These are phyloP conservation scores for Psilocybe cyanescens DNA, from an alignment of 768 basidiomycete species.

Conservation along the genomic window DNA sequence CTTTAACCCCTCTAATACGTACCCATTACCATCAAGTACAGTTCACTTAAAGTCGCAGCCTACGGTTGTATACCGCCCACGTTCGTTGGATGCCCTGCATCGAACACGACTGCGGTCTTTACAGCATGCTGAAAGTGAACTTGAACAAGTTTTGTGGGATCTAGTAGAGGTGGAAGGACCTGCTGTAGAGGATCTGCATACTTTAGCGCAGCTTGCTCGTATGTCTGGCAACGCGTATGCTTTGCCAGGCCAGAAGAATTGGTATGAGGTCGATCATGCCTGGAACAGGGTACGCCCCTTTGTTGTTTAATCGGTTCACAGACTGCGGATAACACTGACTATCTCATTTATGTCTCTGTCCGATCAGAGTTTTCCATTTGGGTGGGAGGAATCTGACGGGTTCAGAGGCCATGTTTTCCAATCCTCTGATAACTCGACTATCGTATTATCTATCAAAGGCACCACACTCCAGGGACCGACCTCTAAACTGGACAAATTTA, in stretches of 20 bases:
- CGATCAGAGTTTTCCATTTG: conserved; percentile 75
- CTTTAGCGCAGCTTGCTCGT: conserved; percentile 79
- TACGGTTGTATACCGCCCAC: conserved; percentile 65
- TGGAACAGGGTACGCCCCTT: conserved; percentile 62
- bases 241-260: conserved; percentile 66
- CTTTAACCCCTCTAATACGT: conserved; percentile 20
- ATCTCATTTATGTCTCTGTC: conserved; percentile 6
- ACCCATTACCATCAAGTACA: conserved; percentile 15
- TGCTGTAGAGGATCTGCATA: conserved; percentile 78
- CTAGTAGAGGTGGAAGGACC: conserved; percentile 68
- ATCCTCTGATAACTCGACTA: conserved; percentile 76
- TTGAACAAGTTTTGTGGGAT: conserved; percentile 67
- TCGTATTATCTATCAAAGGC: conserved; percentile 87
- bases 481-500: conserved; percentile 89
- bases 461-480: conserved; percentile 88
- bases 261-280: conserved; percentile 78
- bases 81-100: conserved; percentile 52
- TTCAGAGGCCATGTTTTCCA: conserved; percentile 92
- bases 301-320: background rate
- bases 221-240: conserved; percentile 94
- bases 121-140: conserved; percentile 43
- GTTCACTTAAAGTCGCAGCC: conserved; percentile 48
- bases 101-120: conserved; percentile 58
- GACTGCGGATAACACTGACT: conserved; percentile 13
- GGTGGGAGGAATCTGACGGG: conserved; percentile 77